A percentile compares a stretch with the other conserved stretches of the same genome.
phyloP scores from a whole-genome alignment of 305 asterid species.

The Coffea humblotiana region DNA sequence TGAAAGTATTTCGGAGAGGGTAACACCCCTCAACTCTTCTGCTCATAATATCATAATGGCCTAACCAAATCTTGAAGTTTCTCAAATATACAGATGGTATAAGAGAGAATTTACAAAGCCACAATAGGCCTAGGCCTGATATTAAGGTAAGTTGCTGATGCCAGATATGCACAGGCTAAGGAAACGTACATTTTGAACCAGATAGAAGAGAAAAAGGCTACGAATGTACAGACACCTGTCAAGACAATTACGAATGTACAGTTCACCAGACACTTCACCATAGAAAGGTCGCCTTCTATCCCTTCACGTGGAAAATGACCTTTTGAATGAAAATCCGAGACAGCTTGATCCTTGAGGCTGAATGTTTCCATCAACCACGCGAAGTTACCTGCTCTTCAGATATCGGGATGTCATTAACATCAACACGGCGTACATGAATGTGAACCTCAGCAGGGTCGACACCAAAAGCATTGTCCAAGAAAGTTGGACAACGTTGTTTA shows the following conservation, averaged over 20 bases:
- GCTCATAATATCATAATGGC: too few species aligned
- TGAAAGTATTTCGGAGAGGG: too few species aligned
- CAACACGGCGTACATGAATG: constrained; percentile 61
- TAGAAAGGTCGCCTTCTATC: constrained; percentile 57
- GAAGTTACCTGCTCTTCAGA: constrained; percentile 51
- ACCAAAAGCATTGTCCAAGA: constrained; percentile 85
- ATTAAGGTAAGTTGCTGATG: constrained; percentile 51
- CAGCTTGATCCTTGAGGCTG: constrained; percentile 61
- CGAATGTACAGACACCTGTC: constrained; percentile 53
- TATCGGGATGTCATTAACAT: constrained; percentile 50
- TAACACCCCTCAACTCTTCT: too few species aligned
- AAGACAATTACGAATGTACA: constrained; percentile 49
- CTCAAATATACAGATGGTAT: neutral
- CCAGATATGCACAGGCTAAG: constrained; percentile 54
- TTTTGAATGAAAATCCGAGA: constrained; percentile 52
- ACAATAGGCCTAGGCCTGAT: constrained; percentile 50
- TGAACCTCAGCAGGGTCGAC: constrained; percentile 92
- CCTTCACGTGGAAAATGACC: constrained; percentile 76
- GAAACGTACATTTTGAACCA: constrained; percentile 77
- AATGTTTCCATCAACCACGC: constrained; percentile 74
- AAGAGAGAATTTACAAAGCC: constrained; percentile 12
- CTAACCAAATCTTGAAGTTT: neutral
- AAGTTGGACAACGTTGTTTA: constrained; percentile 65
- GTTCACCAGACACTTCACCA: constrained; percentile 48
- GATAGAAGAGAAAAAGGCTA: constrained; percentile 64